Conservation (phyloP, 2,329 filamentous ascomycete species). For the Diaporthe ilicicola region DNA sequence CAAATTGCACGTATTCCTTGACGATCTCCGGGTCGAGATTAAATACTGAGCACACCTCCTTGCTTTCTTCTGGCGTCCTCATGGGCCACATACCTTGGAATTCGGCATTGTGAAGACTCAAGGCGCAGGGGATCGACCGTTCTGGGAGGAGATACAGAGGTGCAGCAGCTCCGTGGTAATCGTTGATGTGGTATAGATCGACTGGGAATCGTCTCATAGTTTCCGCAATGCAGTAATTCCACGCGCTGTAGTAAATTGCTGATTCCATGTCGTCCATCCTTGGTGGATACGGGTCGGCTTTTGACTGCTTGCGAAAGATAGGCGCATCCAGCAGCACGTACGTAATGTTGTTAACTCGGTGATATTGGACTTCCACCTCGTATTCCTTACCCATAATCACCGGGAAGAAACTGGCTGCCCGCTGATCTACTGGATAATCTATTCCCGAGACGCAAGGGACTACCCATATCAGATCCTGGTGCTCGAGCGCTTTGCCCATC, state of each 20-base stretch:
- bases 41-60: conserved; percentile 72
- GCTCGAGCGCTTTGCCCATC: conserved; percentile 72
- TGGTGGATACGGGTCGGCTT: conserved; percentile 70
- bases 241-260: conserved; percentile 74
- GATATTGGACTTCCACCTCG: conserved; percentile 70
- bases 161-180: conserved; percentile 53
- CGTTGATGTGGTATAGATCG: conserved; percentile 50
- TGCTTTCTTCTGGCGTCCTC: conserved; percentile 66
- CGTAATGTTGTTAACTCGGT: conserved; percentile 70
- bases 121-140: conserved; percentile 64
- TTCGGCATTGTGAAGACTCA: conserved; percentile 75
- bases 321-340: conserved; percentile 73
- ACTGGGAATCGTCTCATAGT: conserved; percentile 65
- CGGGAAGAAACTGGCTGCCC: conserved; percentile 68
- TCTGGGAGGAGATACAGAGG: conserved; percentile 70
- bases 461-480: conserved; percentile 72
- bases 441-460: conserved; percentile 70
- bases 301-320: conserved; percentile 71
- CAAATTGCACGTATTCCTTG: conserved; percentile 71
- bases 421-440: conserved; percentile 68
- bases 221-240: conserved; percentile 75
- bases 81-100: conserved; percentile 76
- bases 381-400: conserved; percentile 68
- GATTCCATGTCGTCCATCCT: conserved; percentile 76
- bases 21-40: conserved; percentile 66